Base-by-base conservation (phyloP, 768 basidiomycete genomes). In the Austroboletus festivus region DNA sequence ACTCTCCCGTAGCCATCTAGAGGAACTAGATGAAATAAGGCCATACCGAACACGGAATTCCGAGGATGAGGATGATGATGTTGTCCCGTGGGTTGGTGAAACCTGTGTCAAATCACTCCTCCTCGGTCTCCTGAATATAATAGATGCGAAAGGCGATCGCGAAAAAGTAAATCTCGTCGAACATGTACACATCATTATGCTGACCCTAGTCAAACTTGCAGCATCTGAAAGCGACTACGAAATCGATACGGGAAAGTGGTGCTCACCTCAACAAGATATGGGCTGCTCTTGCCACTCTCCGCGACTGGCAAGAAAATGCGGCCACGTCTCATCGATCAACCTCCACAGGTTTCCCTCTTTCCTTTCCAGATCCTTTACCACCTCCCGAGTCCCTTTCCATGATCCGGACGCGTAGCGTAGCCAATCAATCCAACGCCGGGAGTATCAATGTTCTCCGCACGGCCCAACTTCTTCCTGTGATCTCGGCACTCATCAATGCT, bases 391-490 rank as follows among this genome's bases (percentile, higher is more conserved):
- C 70, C 8, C 53, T 68, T 10, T 60, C 63, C 5, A 55, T 70
- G 16, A 72, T 74, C 30, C 71, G 67, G 40, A 81, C 81, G 18
- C 80, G 85, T 39, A 77, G 73, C 38, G 69, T 69, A 33, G 52
- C 42, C 31, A 62, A 68, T 15, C 60, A 62, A 12, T 63, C 63
- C 31, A 52, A 56, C 21, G 48, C 56, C 19, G 65, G 48, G 31
- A 49, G 46, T 48, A 70, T 63, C 48, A 68, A 51, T 52, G 74
- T 74, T 57, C 63, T 69, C 4, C 61, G 59, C 18, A 70, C 85
- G 0, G 74, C 74, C 5, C 89, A 89, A 55, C 72, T 91, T 56
- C 69, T 91, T 13, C 87, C 88, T 15, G 73, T 86, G 19, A 58
- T 90, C 23, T 52, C 73, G 7, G 75, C 79, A 4, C 69, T 92